Conservation (phyloP, 2,329 filamentous ascomycete species). For the Aspergillus candidus region DNA sequence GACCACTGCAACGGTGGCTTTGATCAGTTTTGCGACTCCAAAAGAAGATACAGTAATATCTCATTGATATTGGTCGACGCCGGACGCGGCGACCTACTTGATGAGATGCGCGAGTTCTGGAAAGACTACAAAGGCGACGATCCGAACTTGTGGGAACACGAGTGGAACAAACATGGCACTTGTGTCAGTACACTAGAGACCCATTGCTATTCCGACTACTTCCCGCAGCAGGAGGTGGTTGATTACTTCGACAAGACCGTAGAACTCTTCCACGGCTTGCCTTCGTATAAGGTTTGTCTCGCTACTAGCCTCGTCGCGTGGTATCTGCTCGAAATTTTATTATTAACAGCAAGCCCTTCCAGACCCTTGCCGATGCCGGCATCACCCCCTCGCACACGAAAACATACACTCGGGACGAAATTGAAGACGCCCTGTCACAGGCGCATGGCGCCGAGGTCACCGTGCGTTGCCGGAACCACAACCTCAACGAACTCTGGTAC, state of each 20-base stretch:
- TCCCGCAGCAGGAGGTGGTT: constrained; percentile 57
- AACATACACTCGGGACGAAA: constrained; percentile 55
- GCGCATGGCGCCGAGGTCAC: constrained; percentile 52
- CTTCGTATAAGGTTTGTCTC: constrained; percentile 52
- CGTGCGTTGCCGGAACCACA: constrained; percentile 48
- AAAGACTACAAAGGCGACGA: constrained; percentile 61
- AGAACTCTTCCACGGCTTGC: constrained; percentile 59
- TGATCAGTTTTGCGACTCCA: constrained; percentile 58
- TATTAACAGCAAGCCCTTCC: constrained; percentile 4
- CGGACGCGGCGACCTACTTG: constrained; percentile 51
- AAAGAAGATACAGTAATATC: constrained; percentile 60
- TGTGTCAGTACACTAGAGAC: constrained; percentile 65
- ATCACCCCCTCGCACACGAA: constrained; percentile 47
- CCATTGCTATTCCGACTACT: constrained; percentile 59
- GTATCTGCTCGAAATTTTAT: neutral
- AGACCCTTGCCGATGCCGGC: constrained; percentile 56
- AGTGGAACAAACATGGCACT: constrained; percentile 71
- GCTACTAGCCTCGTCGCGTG: neutral
- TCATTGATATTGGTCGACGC: constrained; percentile 53
- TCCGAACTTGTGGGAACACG: constrained; percentile 65
- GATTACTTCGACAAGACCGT: constrained; percentile 65
- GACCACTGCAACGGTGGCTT: constrained; percentile 66
- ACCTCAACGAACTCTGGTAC: constrained; percentile 54
- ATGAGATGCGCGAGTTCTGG: constrained; percentile 67
- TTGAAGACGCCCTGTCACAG: constrained; percentile 52